Evolutionary conservation across 352 stramenopile genomes (phyloP).

Genomic region (Phytopythium vexans): DNA sequence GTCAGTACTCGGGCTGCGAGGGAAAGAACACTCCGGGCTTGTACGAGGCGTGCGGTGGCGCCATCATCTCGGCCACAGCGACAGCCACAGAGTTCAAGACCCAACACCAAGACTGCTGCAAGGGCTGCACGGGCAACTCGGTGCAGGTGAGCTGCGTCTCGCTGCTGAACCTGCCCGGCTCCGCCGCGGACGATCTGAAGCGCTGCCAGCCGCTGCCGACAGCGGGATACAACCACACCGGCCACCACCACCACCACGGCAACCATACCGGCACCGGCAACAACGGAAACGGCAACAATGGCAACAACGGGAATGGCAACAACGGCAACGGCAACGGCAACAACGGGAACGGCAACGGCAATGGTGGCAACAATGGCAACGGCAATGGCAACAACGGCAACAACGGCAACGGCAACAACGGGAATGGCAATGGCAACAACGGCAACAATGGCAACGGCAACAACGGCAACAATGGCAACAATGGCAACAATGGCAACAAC

Average conservation of each 20-base stretch:
- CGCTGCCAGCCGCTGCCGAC: constrained; percentile 31
- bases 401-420: not conserved
- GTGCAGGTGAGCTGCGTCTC: constrained; percentile 32
- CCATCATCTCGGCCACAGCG: constrained; percentile 20
- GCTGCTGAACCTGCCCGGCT: constrained; percentile 40
- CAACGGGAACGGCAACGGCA: not conserved
- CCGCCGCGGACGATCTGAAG: constrained; percentile 37
- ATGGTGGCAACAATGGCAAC: not conserved
- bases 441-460: not conserved
- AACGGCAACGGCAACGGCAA: not conserved
- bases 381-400: not conserved
- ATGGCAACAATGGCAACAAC: not conserved
- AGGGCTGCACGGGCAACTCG: constrained; percentile 19
- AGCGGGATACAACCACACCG: not conserved
- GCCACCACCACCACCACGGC: not conserved
- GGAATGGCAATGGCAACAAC: not conserved
- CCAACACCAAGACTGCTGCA: constrained; percentile 35
- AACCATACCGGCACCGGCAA: not conserved
- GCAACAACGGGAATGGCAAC: constrained; percentile 1
- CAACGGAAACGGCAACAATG: not conserved
- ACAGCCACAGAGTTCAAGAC: constrained; percentile 24
- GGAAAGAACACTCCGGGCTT: constrained; percentile 24
- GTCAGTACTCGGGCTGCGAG: constrained; percentile 36
- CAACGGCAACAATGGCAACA: not conserved
- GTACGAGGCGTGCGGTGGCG: constrained; percentile 51